Percentiles rank a stretch among this genome's conserved stretches.
Conservation (phyloP, 2,329 filamentous ascomycete species). For the Aspergillus jensenii region DNA sequence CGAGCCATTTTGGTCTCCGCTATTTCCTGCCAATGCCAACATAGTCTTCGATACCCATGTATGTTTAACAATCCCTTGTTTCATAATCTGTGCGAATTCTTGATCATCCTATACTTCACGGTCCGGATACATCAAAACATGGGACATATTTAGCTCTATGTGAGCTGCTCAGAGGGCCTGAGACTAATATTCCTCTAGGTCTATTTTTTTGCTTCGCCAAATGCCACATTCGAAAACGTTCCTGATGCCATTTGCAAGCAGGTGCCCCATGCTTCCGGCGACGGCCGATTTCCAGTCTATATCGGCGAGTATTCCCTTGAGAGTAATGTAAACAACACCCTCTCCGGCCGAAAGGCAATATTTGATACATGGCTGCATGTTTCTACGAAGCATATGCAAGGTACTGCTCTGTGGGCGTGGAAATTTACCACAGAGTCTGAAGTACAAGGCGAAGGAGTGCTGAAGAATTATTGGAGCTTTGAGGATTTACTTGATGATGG, state of each 20-base stretch:
- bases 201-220: no score
- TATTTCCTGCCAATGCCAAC: constrained; percentile 16
- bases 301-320: constrained; percentile 24
- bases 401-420: constrained; percentile 18
- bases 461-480: constrained; percentile 18
- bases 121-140: no score
- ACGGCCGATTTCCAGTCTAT: constrained; percentile 22
- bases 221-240: no score
- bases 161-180: no score
- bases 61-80: not conserved
- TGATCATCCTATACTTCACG: no score
- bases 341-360: constrained; percentile 9
- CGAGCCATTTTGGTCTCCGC: constrained; percentile 19
- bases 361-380: constrained; percentile 18
- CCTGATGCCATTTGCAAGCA: not conserved
- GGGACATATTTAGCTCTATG: no score
- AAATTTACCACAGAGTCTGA: constrained; percentile 15
- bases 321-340: constrained; percentile 6
- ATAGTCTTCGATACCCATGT: constrained; percentile 24
- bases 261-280: constrained; percentile 11
- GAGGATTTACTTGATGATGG: constrained; percentile 15
- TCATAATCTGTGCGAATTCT: no score
- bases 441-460: constrained; percentile 13
- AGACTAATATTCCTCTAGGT: no score
- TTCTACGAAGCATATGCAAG: constrained; percentile 15